Percentiles rank a stretch among this genome's conserved stretches.
Evolutionary conservation across 2,329 filamentous ascomycete species (phyloP).

Genomic region (Cytospora schulzeri): DNA sequence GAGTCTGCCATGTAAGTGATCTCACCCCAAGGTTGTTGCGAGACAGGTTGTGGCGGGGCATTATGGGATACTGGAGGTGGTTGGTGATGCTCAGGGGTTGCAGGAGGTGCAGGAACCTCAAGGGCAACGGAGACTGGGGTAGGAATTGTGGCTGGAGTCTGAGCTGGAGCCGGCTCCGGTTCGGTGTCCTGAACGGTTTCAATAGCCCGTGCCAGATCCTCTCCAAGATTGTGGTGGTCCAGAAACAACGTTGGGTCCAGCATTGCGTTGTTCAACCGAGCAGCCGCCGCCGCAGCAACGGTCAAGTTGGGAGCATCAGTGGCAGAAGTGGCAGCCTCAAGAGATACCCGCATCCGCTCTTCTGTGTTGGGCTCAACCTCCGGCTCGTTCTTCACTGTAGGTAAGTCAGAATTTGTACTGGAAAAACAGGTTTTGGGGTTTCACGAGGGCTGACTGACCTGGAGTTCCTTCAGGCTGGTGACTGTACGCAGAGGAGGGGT

Average conservation of each 20-base stretch:
- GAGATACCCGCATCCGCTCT: constrained; percentile 53
- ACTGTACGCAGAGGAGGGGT: constrained; percentile 55
- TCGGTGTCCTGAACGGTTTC: constrained; percentile 29
- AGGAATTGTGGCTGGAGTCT: constrained; percentile 21
- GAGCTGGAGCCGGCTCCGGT: constrained; percentile 22
- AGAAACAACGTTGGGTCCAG: constrained; percentile 50
- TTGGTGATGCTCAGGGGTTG: constrained; percentile 6
- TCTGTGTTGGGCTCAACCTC: constrained; percentile 46
- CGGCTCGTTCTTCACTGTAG: constrained; percentile 22
- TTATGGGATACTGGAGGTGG: background rate
- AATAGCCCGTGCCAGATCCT: constrained; percentile 22
- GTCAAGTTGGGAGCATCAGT: constrained; percentile 54
- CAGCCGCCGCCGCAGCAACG: constrained; percentile 59
- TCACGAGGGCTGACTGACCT: constrained; percentile 35
- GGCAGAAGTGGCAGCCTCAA: constrained; percentile 40
- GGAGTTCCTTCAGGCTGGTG: constrained; percentile 39
- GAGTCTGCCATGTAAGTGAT: constrained; percentile 51
- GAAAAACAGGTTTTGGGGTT: background rate
- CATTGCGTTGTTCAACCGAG: constrained; percentile 56
- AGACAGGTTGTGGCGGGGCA: constrained; percentile 1
- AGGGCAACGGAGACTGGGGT: constrained; percentile 26
- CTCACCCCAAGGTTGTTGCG: constrained; percentile 54
- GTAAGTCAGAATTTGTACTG: background rate
- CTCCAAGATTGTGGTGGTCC: constrained; percentile 33
- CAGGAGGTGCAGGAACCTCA: constrained; percentile 3